Conservation (phyloP, 768 basidiomycete species). For the Trametes sanguinea region DNA sequence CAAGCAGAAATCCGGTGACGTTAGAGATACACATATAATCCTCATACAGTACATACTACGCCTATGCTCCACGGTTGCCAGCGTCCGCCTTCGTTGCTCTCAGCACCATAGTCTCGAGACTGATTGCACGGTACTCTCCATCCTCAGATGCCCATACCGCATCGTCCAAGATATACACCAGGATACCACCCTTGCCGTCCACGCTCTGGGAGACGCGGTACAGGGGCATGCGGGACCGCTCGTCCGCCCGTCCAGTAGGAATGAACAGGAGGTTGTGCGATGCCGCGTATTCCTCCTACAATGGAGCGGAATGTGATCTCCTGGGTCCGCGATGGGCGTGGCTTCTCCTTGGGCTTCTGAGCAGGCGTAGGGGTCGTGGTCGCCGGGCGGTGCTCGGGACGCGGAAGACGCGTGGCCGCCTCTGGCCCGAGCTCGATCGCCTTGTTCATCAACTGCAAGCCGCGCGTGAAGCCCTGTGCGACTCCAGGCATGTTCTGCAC, state of each 20-base stretch:
- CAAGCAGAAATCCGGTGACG: background rate
- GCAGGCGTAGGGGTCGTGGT: slow-evolving; percentile 27
- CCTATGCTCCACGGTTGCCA: slow-evolving; percentile 1
- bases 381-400: slow-evolving; percentile 57
- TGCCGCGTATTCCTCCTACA: slow-evolving; percentile 89
- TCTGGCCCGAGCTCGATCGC: slow-evolving; percentile 85
- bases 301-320: slow-evolving; percentile 93
- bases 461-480: slow-evolving; percentile 79
- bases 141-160: slow-evolving; percentile 84
- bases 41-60: background rate
- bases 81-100: slow-evolving; percentile 42
- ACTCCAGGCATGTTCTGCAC: slow-evolving; percentile 69
- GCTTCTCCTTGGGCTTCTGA: slow-evolving; percentile 40
- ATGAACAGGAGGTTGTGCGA: slow-evolving; percentile 87
- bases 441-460: slow-evolving; percentile 91
- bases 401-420: slow-evolving; percentile 65
- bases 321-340: slow-evolving; percentile 55
- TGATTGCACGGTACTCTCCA: slow-evolving; percentile 69
- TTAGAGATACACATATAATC: too few relatives aligned
- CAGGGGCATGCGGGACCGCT: slow-evolving; percentile 83
- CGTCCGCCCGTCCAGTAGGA: slow-evolving; percentile 83
- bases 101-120: slow-evolving; percentile 86
- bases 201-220: slow-evolving; percentile 78
- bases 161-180: slow-evolving; percentile 90
- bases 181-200: slow-evolving; percentile 83